A percentile compares a stretch with the other conserved stretches of the same genome.
These are phyloP conservation scores for Casaregolazyma lundiana DNA, from an alignment of 1,139 yeast species.

Conservation along the genomic window DNA sequence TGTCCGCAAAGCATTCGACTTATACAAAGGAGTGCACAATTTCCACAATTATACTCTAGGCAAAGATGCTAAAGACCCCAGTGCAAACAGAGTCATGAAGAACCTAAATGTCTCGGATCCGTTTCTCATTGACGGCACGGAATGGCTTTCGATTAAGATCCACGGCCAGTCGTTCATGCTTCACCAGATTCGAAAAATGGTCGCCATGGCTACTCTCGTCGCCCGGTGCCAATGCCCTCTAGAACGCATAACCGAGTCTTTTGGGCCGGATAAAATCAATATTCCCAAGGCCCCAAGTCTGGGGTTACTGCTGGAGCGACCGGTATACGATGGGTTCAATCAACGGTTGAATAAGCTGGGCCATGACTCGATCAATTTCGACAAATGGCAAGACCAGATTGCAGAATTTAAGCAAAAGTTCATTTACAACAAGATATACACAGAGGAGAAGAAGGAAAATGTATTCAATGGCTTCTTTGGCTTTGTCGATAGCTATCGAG, in stretches of 20 bases:
- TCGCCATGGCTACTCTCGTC: slow-evolving; percentile 86
- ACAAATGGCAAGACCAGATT: slow-evolving; percentile 64
- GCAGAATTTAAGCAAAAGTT: slow-evolving; percentile 80
- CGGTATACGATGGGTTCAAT: slow-evolving; percentile 87
- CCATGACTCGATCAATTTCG: slow-evolving; percentile 70
- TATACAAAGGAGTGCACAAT: slow-evolving; percentile 84
- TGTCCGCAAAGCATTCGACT: slow-evolving; percentile 64
- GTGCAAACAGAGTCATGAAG: slow-evolving; percentile 80
- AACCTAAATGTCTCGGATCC: slow-evolving; percentile 81
- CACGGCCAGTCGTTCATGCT: slow-evolving; percentile 99
- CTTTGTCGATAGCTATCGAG: slow-evolving; percentile 73
- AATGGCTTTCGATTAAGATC: slow-evolving; percentile 92
- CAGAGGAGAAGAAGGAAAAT: slow-evolving; percentile 82
- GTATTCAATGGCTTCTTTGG: slow-evolving; percentile 86
- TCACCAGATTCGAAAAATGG: slow-evolving; percentile 97
- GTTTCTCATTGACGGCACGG: slow-evolving; percentile 86
- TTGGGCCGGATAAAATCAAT: slow-evolving; percentile 67
- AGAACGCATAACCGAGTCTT: slow-evolving; percentile 72
- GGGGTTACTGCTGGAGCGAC: slow-evolving; percentile 84
- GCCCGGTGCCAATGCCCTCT: slow-evolving; percentile 83
- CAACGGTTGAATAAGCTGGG: slow-evolving; percentile 67
- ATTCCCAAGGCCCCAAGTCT: slow-evolving; percentile 98
- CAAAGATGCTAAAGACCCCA: slow-evolving; percentile 78
- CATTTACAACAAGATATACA: slow-evolving; percentile 88
- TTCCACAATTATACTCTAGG: slow-evolving; percentile 95